These are phyloP conservation scores for Fusarium tanahbumbuense DNA, from an alignment of 2,329 filamentous ascomycete species.

Conservation along the genomic window DNA sequence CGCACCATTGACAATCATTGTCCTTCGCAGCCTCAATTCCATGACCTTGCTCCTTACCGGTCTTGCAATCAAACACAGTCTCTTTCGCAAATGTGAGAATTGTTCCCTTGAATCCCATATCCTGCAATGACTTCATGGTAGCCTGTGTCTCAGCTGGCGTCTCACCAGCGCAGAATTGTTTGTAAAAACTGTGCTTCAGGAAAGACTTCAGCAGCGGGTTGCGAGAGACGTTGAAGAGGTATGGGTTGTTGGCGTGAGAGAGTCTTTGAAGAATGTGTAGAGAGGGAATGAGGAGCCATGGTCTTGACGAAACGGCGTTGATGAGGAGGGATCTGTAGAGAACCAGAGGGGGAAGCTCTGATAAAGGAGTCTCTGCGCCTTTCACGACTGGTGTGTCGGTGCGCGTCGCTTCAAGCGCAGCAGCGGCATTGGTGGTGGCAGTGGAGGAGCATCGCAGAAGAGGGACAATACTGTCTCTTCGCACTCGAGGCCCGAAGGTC, in stretches of 20 bases:
- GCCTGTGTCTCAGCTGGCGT: conserved; percentile 58
- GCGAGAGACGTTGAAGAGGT: conserved; percentile 58
- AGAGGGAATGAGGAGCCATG: conserved; percentile 52
- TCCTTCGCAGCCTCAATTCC: conserved; percentile 53
- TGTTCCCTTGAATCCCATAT: conserved; percentile 65
- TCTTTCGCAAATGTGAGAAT: conserved; percentile 66
- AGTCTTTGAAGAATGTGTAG: conserved; percentile 53
- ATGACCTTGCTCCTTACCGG: conserved; percentile 37
- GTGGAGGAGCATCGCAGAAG: conserved; percentile 10
- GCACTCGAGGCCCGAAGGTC: conserved; percentile 1
- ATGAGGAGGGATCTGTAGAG: conserved; percentile 57
- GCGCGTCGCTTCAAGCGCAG: conserved; percentile 25
- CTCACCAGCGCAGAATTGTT: conserved; percentile 68
- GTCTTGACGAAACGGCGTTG: conserved; percentile 60
- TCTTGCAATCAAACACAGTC: conserved; percentile 55
- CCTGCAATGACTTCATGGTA: conserved; percentile 57
- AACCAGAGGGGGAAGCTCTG: conserved; percentile 49
- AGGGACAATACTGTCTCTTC: conserved; percentile 13
- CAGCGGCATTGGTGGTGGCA: conserved; percentile 10
- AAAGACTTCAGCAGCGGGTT: conserved; percentile 61
- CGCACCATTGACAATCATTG: conserved; percentile 53
- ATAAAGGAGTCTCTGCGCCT: conserved; percentile 37
- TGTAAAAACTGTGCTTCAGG: conserved; percentile 63
- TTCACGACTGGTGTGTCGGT: conserved; percentile 6
- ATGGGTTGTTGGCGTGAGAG: conserved; percentile 52